Base-by-base conservation (phyloP, 2,329 filamentous ascomycete genomes). In the Fusarium veterinarium region DNA sequence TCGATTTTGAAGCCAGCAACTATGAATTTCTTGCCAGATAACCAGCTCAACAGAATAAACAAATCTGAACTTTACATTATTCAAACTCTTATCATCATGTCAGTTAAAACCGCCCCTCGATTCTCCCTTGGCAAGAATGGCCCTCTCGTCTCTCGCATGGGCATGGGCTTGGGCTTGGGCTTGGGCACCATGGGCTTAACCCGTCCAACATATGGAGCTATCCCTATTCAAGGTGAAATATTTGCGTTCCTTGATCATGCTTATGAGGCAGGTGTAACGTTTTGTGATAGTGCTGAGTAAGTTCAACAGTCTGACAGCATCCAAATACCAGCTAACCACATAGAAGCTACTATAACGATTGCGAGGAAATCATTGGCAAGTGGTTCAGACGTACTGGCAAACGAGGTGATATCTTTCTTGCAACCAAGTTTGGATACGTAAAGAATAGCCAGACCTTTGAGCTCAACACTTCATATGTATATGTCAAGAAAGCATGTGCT, bases 121-220 rank as follows among this genome's bases (percentile, higher is more conserved):
- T 1, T 8, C 8, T 44, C 40, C 10, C 48, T 89, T 9, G 87
- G 88, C 59, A 85, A 84, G 66, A 81, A 86, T 73, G 87, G 87
- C 31, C 87, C 86, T 1, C 69, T 82, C 31, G 83, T 90, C 31
- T 82, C 84, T 5, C 81, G 81, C 13, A 71, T 88, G 1, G 88
- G 87, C 10, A 84, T 87, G 28, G 87, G 88, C 17, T 25, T 88
- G 1, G 88, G 23, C 25, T 25, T 88, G 1, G 88, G 87, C 10
- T 84, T 87, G 28, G 87, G 88, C 16, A 78, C 84, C 14, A 89
- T 90, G 85, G 86, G 86, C 4, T 62, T 82, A 20, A 59, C 12
- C 5, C 71, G 60, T 25, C 45, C 30, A 6, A 60, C 56, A 33
- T 76, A 76, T 45, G 73, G 73, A n/a, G 37, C 61, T 23, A 80